Evolutionary conservation across 2,329 filamentous ascomycete species (phyloP), one percentile per base, ranked within the genome.

Genomic region (Colletotrichum lupini): DNA sequence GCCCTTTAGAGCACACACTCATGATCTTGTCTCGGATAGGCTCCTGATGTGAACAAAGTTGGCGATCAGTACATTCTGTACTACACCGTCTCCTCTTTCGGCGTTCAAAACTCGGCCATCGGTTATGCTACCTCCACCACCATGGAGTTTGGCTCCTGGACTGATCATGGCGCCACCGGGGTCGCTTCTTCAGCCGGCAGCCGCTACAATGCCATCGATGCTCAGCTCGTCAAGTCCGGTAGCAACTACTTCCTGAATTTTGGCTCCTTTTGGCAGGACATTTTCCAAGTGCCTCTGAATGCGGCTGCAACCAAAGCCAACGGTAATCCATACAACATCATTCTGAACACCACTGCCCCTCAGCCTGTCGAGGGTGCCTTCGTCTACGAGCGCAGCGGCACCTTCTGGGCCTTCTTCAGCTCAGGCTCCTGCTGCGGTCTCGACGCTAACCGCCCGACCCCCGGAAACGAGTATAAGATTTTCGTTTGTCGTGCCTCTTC

Each of bases 261-360:
- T 75, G 92, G 92, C 28, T 92, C 90, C 14, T 94, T 93, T 85
- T 94, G 91, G 91, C 80, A 83, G 7, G 88, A 91, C 77, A 85
- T 94, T 72, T 92, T 89, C 82, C 89, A 90, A 77, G 89, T 90
- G 1, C 78, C 83, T 46, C 86, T 93, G 80, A 78, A 76, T 46
- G 78, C 78, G 37, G 76, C 79, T 2, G 78, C 80, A 8, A 82
- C 79, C 12, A 80, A 78, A 26, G 77, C 77, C 4, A 72, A 78
- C 2, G 75, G 78, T 5, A 69, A 64, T 9, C 73, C 78, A 1
- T 78, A 84, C 70, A 86, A 91, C 64, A 81, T 92, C 63, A 86
- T 87, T 2, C 92, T 87, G 80, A 84, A 91, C 73, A 80, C 86
- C 0, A 82, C 80, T 1, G 87, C 86, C 1, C 81, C 80, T 0